phyloP scores from a whole-genome alignment of 306 rosid genomes.

The Astragalus membranaceus region DNA sequence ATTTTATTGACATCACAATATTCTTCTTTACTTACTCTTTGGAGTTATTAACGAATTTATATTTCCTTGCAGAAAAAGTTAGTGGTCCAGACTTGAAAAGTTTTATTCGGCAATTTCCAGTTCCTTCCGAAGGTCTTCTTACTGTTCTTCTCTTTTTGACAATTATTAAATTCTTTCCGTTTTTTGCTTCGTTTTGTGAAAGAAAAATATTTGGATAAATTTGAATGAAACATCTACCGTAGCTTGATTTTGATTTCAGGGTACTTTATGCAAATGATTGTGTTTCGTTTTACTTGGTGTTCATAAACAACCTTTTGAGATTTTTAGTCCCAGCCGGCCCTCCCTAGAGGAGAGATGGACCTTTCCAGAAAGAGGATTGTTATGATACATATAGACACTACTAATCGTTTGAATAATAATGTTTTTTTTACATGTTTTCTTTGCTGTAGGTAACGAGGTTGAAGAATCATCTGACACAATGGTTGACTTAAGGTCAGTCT shows the following conservation, averaged over 20 bases:
- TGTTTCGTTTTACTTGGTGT: neutral
- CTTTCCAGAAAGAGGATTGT: neutral
- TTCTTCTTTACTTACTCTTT: neutral
- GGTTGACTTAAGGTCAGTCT: slow-evolving; percentile 48
- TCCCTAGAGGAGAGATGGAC: neutral
- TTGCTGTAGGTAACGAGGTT: slow-evolving; percentile 40
- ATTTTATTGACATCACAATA: neutral
- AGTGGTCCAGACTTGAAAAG: slow-evolving; percentile 78
- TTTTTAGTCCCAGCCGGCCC: neutral
- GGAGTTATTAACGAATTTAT: slow-evolving; percentile 10
- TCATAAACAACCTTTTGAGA: neutral
- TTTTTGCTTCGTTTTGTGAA: neutral
- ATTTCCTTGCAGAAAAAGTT: slow-evolving; percentile 39
- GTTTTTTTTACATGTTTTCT: slow-evolving; percentile 20
- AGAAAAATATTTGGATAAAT: neutral
- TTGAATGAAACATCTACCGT: neutral
- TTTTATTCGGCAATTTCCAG: slow-evolving; percentile 73
- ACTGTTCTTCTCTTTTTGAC: neutral
- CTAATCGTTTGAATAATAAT: neutral
- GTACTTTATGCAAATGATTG: neutral
- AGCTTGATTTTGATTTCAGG: neutral
- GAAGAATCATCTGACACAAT: slow-evolving; percentile 37
- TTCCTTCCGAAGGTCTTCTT: slow-evolving; percentile 56
- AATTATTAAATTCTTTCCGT: neutral
- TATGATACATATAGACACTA: neutral